A percentile compares a stretch with the other conserved stretches of the same genome.
These are phyloP conservation scores for Cucurbita pepo DNA, from an alignment of 306 rosid species.

Conservation along the genomic window DNA sequence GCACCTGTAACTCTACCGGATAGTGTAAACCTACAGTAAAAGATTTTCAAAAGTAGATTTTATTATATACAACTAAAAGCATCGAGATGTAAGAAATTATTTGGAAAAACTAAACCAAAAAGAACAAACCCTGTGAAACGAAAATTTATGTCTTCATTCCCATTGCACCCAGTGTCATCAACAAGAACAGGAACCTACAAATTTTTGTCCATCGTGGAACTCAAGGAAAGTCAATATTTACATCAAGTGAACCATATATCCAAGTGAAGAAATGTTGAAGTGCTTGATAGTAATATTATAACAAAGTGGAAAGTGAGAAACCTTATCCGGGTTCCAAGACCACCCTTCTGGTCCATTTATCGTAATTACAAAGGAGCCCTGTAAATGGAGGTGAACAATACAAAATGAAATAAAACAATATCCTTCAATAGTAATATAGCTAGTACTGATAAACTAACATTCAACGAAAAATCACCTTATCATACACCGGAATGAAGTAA, in stretches of 20 bases:
- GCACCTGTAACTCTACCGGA: slow-evolving; percentile 90
- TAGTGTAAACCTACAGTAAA: slow-evolving; percentile 56
- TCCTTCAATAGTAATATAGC: neutral
- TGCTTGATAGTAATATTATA: neutral
- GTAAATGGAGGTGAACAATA: slow-evolving; percentile 12
- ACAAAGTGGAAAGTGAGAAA: slow-evolving; percentile 8
- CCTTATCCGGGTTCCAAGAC: slow-evolving; percentile 94
- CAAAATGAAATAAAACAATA: slow-evolving; percentile 15
- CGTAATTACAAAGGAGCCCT: slow-evolving; percentile 83
- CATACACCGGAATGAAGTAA: slow-evolving; percentile 96
- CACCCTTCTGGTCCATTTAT: slow-evolving; percentile 91
- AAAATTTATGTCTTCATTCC: slow-evolving; percentile 83
- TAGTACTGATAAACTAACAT: neutral
- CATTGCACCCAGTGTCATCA: slow-evolving; percentile 79
- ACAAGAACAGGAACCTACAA: slow-evolving; percentile 71
- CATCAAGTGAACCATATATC: neutral
- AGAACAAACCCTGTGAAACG: slow-evolving; percentile 71
- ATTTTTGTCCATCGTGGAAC: neutral
- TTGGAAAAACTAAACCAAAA: neutral
- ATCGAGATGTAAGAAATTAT: slow-evolving; percentile 4
- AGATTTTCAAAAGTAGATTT: slow-evolving; percentile 7
- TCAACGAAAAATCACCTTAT: slow-evolving; percentile 42
- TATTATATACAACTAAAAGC: slow-evolving; percentile 4
- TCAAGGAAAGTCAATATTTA: slow-evolving; percentile 8
- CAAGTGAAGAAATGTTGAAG: neutral